Conservation (phyloP, 352 stramenopile genomes). For the Blastocystis sp. region DNA sequence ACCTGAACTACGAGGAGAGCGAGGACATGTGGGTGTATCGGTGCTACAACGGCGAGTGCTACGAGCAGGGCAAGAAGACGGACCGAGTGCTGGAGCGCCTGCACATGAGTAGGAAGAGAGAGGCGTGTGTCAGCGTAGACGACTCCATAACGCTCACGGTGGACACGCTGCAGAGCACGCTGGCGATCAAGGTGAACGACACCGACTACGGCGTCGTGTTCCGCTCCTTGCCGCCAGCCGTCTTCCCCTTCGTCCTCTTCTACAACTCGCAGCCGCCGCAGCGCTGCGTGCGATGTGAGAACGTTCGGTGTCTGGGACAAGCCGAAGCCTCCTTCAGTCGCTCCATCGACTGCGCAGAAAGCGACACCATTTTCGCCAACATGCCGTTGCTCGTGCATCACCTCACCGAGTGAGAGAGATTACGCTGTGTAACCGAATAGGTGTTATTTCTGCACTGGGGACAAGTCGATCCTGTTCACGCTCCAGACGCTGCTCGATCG, state of each 20-base stretch:
- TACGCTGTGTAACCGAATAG: not conserved
- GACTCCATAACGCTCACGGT: constrained; percentile 9
- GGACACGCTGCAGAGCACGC: not conserved
- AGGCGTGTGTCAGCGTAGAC: constrained; percentile 1
- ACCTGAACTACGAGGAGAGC: constrained; percentile 64
- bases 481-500: constrained; percentile 56
- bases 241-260: constrained; percentile 42
- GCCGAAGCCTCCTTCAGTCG: not conserved
- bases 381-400: constrained; percentile 8
- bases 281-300: not conserved
- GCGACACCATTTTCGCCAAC: not conserved
- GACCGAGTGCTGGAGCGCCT: constrained; percentile 1
- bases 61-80: constrained; percentile 30
- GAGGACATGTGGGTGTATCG: constrained; percentile 60
- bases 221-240: not conserved
- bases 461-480: constrained; percentile 30
- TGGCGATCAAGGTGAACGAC: constrained; percentile 35
- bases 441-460: constrained; percentile 41
- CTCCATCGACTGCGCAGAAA: not conserved
- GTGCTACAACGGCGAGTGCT: constrained; percentile 67
- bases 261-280: constrained; percentile 68
- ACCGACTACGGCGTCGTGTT: constrained; percentile 52
- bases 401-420: constrained; percentile 20
- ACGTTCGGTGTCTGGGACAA: not conserved
- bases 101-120: not conserved